A percentile compares a stretch with the other conserved stretches of the same genome.
Evolutionary conservation across 2,329 filamentous ascomycete species (phyloP).

Genomic region (Penicillium brasilianum): DNA sequence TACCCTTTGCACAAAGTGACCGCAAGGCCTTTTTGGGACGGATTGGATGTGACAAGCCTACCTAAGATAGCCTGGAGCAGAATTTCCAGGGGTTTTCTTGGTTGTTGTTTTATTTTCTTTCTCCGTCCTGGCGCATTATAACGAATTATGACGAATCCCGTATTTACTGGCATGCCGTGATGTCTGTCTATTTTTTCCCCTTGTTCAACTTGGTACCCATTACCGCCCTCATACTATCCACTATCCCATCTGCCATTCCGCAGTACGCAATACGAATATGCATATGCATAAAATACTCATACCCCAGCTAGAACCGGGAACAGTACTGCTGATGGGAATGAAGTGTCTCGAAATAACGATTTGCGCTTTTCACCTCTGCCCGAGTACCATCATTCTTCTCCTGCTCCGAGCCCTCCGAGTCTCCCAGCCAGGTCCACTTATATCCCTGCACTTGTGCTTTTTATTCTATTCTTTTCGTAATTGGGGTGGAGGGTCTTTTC

Average conservation of each 20-base stretch:
- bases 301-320: neutral
- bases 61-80: conserved; percentile 9
- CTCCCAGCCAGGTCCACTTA: conserved; percentile 23
- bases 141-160: conserved; percentile 23
- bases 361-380: conserved; percentile 21
- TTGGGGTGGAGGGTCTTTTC: conserved; percentile 6
- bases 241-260: too few relatives aligned
- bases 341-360: conserved; percentile 28
- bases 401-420: conserved; percentile 2
- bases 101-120: neutral
- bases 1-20: conserved; percentile 48
- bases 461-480: neutral
- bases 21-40: conserved; percentile 77
- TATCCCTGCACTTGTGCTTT: conserved; percentile 24
- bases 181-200: conserved; percentile 14
- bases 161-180: conserved; percentile 25
- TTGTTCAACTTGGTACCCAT: neutral
- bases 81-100: neutral
- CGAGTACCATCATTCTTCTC: conserved; percentile 8
- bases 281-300: neutral
- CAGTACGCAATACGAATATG: neutral
- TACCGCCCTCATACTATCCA: neutral
- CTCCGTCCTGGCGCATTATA: conserved; percentile 19
- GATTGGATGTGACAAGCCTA: conserved; percentile 80
- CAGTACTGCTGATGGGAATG: conserved; percentile 17